Base-by-base conservation (phyloP, 139 green algal genomes). In the Asterochloris erici region DNA sequence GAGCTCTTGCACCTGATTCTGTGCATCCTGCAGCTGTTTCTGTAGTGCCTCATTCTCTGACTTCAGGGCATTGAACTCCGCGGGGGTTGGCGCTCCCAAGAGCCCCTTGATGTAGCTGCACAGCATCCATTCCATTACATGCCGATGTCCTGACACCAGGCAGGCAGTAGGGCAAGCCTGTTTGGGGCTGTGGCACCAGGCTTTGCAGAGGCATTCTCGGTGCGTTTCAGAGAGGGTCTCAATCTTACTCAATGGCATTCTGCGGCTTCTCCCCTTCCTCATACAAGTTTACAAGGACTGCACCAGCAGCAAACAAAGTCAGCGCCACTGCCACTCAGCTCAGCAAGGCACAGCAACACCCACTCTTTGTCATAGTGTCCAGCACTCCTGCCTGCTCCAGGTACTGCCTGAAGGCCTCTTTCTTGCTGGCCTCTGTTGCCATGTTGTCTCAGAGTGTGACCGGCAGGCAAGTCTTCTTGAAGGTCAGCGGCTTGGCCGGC, bases 201-300 rank as follows among this genome's bases (percentile, higher is more conserved):
- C n/a, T n/a, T 21, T 19, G 19, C 70, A 76, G 11, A 9, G 38
- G 11, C 12, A 60, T 0, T 12, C 12, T 12, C 12, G 24, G 21
- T 77, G 24, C n/a, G n/a, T 16, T 77, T 61, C 16, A 24, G 29
- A 19, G 47, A 38, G 24, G 63, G 15, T 24, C 29, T 23, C 0
- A 2, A 29, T 28, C 79, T 73, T 79, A 74, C 81, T 81, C 74
- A 38, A 70, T 26, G 28, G 69, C 79, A 19, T 81, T 84, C 19
- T 66, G 63, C 14, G 81, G 73, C 63, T 47, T 27, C 63, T 79
- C 82, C 38, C 62, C 24, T 27, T 85, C 82, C 74, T 85, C 82
- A 28, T 82, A 85, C 27, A 85, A 64, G 62, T 61, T 82, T n/a
- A 85, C 82, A 19, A 85, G 63, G 63, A 85, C 82, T 83, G 77